Evolutionary conservation across 2,329 filamentous ascomycete species (phyloP), one percentile per base, ranked within the genome.

Genomic region (Talaromyces verruculosus): DNA sequence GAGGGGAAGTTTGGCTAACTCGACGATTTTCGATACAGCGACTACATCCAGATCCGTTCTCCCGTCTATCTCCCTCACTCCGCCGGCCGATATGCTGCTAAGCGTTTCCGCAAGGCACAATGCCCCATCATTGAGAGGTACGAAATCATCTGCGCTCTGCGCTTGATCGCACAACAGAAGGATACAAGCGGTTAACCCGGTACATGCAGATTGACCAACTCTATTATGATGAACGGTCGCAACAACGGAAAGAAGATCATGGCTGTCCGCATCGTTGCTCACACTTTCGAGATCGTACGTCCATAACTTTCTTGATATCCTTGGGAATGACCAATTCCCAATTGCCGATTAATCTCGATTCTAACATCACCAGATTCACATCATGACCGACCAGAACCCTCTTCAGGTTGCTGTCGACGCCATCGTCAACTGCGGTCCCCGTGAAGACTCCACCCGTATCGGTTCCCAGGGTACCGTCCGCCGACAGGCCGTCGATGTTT

Each of bases 211-310:
- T 90, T 99, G 78, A 99, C 95, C 88, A 99, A 99, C 91, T 98
- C 95, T 68, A 90, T 99, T 83, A 99, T 99, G 96, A 98, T 98
- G 94, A 97, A 99, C 90, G 95, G 95, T 85, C 95, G 95, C 86
- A 99, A 99, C 92, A 99, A 97, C 91, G 95, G 95, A 85, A 99
- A 99, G 91, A 99, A 99, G 92, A 90, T 98, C 81, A 97, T 96
- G 93, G 96, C 95, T 81, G 94, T 98, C 83, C 93, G 95, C 85
- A 99, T 99, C 77, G 93, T 99, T 78, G 93, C 93, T 76, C 95
- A 99, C 88, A 85, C 94, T 78, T 99, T 99, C 85, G 96, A 99
- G 88, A 99, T 99, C 83, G 94, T 97, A 90, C 83, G 92, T 91
- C 39, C 17, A 63, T 35, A 22, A 19, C n/a, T 6, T 7, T 15